Conservation (phyloP, 2,329 filamentous ascomycete species). For the Neocucurbitaria cava region DNA sequence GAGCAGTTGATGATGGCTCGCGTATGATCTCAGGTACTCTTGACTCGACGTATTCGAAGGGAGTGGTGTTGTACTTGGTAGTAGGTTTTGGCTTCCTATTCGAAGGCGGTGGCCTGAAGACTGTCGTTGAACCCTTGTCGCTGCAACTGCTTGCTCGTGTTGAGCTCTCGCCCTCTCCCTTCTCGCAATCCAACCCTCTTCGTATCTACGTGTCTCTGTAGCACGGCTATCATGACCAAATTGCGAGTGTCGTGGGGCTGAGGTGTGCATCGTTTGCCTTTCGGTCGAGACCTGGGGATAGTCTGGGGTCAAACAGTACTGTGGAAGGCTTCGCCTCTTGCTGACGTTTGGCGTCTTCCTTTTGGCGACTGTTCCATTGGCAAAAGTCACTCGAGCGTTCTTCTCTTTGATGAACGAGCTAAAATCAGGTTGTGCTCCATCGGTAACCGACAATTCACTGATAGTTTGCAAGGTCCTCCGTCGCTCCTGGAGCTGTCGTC, state of each 20-base stretch:
- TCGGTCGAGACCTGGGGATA: constrained; percentile 3
- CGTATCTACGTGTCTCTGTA: neutral
- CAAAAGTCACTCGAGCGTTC: constrained; percentile 4
- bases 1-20: constrained; percentile 24
- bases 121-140: constrained; percentile 16
- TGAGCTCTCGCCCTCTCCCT: constrained; percentile 23
- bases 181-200: constrained; percentile 26
- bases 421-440: constrained; percentile 17
- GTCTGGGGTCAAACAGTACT: constrained; percentile 8
- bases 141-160: constrained; percentile 21
- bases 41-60: constrained; percentile 9
- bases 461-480: constrained; percentile 39
- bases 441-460: constrained; percentile 30
- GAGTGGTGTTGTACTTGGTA: constrained; percentile 15
- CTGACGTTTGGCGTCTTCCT: constrained; percentile 5
- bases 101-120: constrained; percentile 10
- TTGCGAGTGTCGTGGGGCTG: constrained; percentile 7
- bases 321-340: constrained; percentile 28
- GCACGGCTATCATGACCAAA: neutral
- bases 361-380: neutral
- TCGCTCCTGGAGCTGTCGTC: constrained; percentile 23
- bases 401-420: constrained; percentile 10
- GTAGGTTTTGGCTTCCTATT: constrained; percentile 10
- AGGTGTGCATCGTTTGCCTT: constrained; percentile 5
- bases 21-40: constrained; percentile 9